Conservation (phyloP, 192 early-diverging fungal species). For the Backusella mclennaniae region DNA sequence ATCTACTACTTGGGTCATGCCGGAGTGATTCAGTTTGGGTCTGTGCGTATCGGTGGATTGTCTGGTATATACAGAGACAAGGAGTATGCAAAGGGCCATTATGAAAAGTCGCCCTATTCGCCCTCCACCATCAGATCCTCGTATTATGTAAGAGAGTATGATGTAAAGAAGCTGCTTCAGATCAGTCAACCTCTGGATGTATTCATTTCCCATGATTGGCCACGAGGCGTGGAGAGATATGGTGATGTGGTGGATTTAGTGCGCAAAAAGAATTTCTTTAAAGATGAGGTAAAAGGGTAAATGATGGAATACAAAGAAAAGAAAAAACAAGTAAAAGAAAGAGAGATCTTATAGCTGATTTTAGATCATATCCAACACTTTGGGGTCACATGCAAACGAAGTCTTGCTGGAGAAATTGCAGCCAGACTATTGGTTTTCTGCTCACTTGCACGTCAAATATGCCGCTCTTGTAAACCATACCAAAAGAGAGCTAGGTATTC, state of each 20-base stretch:
- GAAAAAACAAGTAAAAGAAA: neutral
- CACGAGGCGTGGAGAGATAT: conserved; percentile 75
- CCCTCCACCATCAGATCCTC: conserved; percentile 61
- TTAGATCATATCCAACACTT: conserved; percentile 64
- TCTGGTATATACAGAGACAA: conserved; percentile 84
- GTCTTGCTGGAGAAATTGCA: conserved; percentile 69
- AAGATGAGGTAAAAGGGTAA: conserved; percentile 57
- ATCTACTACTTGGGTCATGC: conserved; percentile 91
- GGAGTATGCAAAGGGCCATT: conserved; percentile 67
- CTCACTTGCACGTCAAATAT: conserved; percentile 94
- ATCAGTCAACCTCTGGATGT: conserved; percentile 79
- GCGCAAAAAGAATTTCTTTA: conserved; percentile 70
- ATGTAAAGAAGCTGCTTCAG: conserved; percentile 75
- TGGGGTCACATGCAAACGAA: conserved; percentile 78
- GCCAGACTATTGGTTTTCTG: conserved; percentile 92
- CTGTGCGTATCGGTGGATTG: conserved; percentile 88
- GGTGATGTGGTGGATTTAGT: conserved; percentile 70
- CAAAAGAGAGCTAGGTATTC: conserved; percentile 24
- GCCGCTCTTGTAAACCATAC: conserved; percentile 64
- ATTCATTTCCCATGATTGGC: conserved; percentile 97
- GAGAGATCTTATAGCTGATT: neutral
- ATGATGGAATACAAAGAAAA: neutral
- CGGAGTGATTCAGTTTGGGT: conserved; percentile 85
- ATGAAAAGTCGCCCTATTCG: conserved; percentile 77
- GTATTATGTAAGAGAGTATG: conserved; percentile 88